Evolutionary conservation across 1,284 basidiomycete genomes (phyloP).

Genomic region (Mycosarcoma mackinlayi): DNA sequence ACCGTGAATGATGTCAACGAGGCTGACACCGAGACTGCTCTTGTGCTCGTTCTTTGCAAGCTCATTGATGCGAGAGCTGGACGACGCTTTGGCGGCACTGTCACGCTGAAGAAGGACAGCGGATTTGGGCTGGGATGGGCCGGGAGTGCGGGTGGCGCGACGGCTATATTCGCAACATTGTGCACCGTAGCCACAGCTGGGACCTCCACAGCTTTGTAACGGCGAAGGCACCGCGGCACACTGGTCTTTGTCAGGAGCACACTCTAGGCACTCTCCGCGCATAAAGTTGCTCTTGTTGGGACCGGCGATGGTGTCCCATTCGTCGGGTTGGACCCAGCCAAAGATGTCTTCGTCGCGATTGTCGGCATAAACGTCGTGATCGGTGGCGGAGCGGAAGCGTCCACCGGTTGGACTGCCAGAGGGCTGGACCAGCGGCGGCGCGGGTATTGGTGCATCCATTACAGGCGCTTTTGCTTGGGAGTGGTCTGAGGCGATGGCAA

Average conservation of each 20-base stretch:
- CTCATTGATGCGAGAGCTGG: slow-evolving; percentile 16
- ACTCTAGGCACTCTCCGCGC: slow-evolving; percentile 38
- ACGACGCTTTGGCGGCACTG: background rate
- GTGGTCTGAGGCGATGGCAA: background rate
- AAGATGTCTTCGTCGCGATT: slow-evolving; percentile 49
- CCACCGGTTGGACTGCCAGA: background rate
- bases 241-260: slow-evolving; percentile 13
- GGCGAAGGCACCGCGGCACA: slow-evolving; percentile 5
- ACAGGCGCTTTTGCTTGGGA: background rate
- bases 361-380: slow-evolving; percentile 46
- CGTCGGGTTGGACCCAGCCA: slow-evolving; percentile 50
- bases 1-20: slow-evolving; percentile 55
- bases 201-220: slow-evolving; percentile 29
- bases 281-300: slow-evolving; percentile 44
- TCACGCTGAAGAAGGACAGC: slow-evolving; percentile 9
- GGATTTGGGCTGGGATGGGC: slow-evolving; percentile 7
- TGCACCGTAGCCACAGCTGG: slow-evolving; percentile 47
- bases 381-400: slow-evolving; percentile 32
- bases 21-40: slow-evolving; percentile 41
- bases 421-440: background rate
- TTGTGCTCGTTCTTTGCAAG: slow-evolving; percentile 24
- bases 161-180: slow-evolving; percentile 50
- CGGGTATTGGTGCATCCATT: background rate
- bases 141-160: slow-evolving; percentile 20
- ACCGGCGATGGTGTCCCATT: slow-evolving; percentile 48